These are phyloP conservation scores for Mimosa pudica DNA, from an alignment of 306 rosid species.

Conservation along the genomic window DNA sequence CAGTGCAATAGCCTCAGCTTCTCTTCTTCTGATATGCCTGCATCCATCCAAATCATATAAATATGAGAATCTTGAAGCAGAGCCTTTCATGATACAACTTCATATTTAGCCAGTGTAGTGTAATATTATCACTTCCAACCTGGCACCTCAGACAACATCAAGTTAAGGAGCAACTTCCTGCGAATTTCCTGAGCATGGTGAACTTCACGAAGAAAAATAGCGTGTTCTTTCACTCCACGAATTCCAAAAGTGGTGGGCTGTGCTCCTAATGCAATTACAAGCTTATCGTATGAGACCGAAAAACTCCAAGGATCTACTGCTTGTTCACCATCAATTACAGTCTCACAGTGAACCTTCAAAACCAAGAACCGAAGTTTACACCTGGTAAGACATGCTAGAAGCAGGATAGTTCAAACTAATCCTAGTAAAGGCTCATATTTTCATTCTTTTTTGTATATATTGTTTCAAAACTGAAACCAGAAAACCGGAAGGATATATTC, in stretches of 20 bases:
- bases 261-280: conserved; percentile 86
- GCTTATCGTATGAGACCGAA: conserved; percentile 77
- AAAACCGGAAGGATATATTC: neutral
- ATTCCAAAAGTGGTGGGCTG: conserved; percentile 89
- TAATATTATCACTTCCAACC: conserved; percentile 50
- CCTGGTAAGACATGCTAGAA: conserved; percentile 19
- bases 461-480: neutral
- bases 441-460: neutral
- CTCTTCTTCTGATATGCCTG: conserved; percentile 81
- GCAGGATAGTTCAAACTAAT: conserved; percentile 26
- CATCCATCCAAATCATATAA: conserved; percentile 41
- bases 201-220: conserved; percentile 92
- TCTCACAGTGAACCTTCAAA: conserved; percentile 85
- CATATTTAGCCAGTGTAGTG: conserved; percentile 11
- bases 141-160: conserved; percentile 90
- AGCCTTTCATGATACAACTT: conserved; percentile 25
- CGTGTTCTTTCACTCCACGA: conserved; percentile 79
- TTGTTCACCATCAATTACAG: conserved; percentile 62
- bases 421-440: conserved; percentile 18
- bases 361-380: conserved; percentile 35
- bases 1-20: conserved; percentile 83
- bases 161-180: conserved; percentile 82
- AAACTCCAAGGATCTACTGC: conserved; percentile 82
- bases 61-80: conserved; percentile 8
- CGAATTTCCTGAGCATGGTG: conserved; percentile 97